Evolutionary conservation across 768 basidiomycete species (phyloP).

Genomic region (Suillus subluteus): DNA sequence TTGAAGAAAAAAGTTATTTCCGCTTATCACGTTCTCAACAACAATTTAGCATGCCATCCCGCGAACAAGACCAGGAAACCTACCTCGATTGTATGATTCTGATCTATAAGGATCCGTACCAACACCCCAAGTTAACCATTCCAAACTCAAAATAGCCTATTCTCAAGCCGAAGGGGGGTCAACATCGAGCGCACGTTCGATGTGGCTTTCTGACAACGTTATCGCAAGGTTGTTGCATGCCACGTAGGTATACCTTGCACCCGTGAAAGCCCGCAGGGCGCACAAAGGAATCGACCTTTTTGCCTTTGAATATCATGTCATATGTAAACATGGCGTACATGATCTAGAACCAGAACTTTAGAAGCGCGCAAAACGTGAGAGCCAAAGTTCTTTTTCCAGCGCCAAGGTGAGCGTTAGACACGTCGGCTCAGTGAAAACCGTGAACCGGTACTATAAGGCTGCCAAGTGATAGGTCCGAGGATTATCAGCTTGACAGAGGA

Average conservation of each 20-base stretch:
- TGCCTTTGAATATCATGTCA: background rate
- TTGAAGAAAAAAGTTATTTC: slow-evolving; percentile 7
- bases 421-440: background rate
- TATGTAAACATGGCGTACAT: background rate
- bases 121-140: background rate
- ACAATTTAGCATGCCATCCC: background rate
- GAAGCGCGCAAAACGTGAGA: slow-evolving; percentile 6
- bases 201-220: background rate
- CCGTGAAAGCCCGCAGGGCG: background rate
- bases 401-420: slow-evolving; percentile 1
- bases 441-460: background rate
- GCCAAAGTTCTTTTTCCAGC: background rate
- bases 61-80: background rate
- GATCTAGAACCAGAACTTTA: background rate
- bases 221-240: slow-evolving; percentile 1
- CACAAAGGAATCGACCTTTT: background rate
- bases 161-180: background rate
- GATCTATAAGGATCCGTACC: background rate
- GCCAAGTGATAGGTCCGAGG: background rate
- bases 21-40: background rate
- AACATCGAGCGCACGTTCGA: background rate
- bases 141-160: slow-evolving; percentile 5
- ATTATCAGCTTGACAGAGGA: background rate
- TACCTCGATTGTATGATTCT: background rate
- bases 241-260: background rate